phyloP scores from a whole-genome alignment of 2,329 filamentous ascomycete genomes.

The Trichoderma koningiopsis region DNA sequence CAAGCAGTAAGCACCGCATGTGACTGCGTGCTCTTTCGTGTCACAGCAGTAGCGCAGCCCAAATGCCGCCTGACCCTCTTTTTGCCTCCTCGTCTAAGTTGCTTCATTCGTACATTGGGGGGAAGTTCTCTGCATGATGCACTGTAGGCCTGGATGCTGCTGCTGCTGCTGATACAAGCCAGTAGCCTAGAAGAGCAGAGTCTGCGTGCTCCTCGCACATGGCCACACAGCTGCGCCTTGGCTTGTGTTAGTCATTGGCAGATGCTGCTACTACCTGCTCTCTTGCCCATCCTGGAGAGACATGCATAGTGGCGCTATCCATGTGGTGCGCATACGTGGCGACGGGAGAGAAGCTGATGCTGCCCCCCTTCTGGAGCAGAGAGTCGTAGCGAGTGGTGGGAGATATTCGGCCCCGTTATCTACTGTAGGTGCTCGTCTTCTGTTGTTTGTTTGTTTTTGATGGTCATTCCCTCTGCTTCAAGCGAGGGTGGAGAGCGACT shows the following conservation, averaged over 20 bases:
- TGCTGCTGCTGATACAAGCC: neutral
- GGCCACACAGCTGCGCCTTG: neutral
- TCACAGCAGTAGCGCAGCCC: slow-evolving; percentile 24
- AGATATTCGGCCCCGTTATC: neutral
- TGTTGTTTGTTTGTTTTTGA: neutral
- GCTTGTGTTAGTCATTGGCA: neutral
- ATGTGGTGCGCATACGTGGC: slow-evolving; percentile 22
- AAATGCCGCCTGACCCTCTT: slow-evolving; percentile 25
- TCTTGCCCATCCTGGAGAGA: slow-evolving; percentile 15
- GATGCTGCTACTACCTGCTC: neutral
- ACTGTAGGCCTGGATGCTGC: slow-evolving; percentile 4
- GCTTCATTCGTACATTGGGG: neutral
- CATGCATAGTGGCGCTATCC: slow-evolving; percentile 17
- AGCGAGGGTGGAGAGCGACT: neutral
- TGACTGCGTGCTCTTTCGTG: slow-evolving; percentile 23
- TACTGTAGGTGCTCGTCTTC: neutral
- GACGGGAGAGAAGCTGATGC: slow-evolving; percentile 15
- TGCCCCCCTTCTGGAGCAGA: neutral
- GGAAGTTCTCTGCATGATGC: slow-evolving; percentile 24
- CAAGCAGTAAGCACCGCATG: slow-evolving; percentile 26
- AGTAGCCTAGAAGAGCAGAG: neutral
- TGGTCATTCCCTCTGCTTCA: neutral
- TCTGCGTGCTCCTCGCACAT: neutral
- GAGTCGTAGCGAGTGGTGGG: neutral
- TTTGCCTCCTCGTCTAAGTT: neutral